Conservation (phyloP, 208 protist genomes). For the Naegleria fowleri region DNA sequence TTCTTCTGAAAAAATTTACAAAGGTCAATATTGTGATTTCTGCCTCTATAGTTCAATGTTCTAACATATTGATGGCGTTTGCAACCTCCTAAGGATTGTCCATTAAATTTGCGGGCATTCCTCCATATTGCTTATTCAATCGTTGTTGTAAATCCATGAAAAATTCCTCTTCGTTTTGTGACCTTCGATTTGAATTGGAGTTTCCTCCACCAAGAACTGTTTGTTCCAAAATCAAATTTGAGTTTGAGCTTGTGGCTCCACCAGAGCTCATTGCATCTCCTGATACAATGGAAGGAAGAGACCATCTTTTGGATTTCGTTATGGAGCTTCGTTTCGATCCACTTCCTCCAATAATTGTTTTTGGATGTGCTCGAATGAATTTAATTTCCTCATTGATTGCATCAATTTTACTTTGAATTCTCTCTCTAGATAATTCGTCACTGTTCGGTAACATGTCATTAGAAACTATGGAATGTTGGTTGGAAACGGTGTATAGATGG, state of each 20-base stretch:
- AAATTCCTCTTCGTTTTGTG: background rate
- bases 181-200: background rate
- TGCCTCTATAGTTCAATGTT: too few species aligned
- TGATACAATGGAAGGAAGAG: background rate
- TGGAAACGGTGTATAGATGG: too few species aligned
- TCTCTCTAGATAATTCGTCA: constrained; percentile 3
- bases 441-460: background rate
- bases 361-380: background rate
- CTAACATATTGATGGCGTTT: too few species aligned
- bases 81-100: too few species aligned
- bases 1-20: too few species aligned
- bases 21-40: too few species aligned
- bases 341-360: background rate
- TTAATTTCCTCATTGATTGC: background rate
- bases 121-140: background rate
- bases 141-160: background rate
- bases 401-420: background rate
- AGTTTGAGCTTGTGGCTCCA: background rate
- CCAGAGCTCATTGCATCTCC: background rate
- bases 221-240: background rate
- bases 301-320: background rate
- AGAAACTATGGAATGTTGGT: too few species aligned
- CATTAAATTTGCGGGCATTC: background rate
- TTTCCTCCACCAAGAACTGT: background rate
- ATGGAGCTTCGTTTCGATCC: background rate